A percentile compares a stretch with the other conserved stretches of the same genome.
Conservation (phyloP, 1,284 basidiomycete genomes). For the Hymenochaete sp. region DNA sequence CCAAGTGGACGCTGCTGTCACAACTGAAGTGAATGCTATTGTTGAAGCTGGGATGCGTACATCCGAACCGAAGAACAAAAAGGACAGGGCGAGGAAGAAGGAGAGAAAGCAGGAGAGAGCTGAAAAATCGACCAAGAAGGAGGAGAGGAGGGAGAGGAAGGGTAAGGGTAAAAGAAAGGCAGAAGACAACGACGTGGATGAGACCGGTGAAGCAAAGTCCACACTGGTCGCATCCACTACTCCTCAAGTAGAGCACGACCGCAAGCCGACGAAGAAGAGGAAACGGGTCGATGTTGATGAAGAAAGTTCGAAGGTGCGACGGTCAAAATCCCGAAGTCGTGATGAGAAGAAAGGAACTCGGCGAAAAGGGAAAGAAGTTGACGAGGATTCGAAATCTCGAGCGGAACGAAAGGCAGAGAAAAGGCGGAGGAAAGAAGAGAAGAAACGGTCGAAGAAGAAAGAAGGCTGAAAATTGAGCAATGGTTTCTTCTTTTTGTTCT, state of each 20-base stretch:
- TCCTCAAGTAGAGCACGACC: neutral
- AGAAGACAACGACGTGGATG: no score
- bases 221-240: neutral
- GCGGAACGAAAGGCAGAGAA: neutral
- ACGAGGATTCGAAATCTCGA: neutral
- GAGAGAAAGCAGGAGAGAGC: conserved; percentile 6
- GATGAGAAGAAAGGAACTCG: neutral
- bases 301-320: neutral
- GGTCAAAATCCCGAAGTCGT: neutral
- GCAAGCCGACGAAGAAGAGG: conserved; percentile 8
- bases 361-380: conserved; percentile 1
- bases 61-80: conserved; percentile 8
- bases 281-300: neutral
- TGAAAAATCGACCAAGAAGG: conserved; percentile 4
- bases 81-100: conserved; percentile 5
- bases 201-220: neutral
- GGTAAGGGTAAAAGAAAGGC: conserved; percentile 11
- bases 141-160: conserved; percentile 12
- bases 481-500: neutral
- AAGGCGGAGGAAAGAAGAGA: conserved; percentile 6
- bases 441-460: conserved; percentile 3
- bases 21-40: conserved; percentile 6
- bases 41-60: conserved; percentile 9
- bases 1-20: neutral
- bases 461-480: neutral